Base-by-base conservation (phyloP, 116 monocot species). In the Thalassia testudinum region DNA sequence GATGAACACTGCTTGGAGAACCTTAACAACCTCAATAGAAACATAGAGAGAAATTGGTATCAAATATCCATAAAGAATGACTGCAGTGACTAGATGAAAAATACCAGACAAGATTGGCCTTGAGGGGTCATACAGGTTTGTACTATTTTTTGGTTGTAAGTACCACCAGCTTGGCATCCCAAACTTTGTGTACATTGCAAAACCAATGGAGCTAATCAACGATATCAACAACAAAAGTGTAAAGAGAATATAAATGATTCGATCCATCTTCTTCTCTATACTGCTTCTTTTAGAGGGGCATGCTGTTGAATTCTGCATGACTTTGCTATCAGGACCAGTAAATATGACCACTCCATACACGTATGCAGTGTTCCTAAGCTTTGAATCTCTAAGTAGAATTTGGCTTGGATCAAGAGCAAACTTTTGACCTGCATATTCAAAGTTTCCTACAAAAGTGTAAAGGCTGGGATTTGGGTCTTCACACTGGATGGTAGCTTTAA, bases 1-100 rank as follows among this genome's bases (percentile, higher is more conserved):
- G 60, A 93, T 87, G 73, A 93, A 87, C 67, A 64, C 80, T 19
- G 93, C 93, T 53, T 93, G 93, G 50, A 87, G 56, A 40, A 93
- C 81, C 68, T 93, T 93, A 22, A 93, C 93, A 43, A 93, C 44
- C 57, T 93, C 93, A 59, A 87, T 93, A 6, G 93, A 93, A 42
- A 93, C 81, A 72, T 93, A 93, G 1, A 93, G 75, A 3, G 93
- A 93, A 45, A 93, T 87, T 12, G 87, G 93, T 68, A 93, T 75
- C 21, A 93, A 55, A 51, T 93, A 93, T 53, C 93, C 93, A 62
- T 83, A 93, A 27, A 93, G 65, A 43, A 93, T 83, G 49, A 93
- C 78, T 21, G 87, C 92, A 15, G 87, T 93, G 20, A 93, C 71
- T 19, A 87, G 69, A 80, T 93, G 92, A 27, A 75, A 80, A 42